These are phyloP conservation scores for Chlorella sp. DNA, from an alignment of 139 green algal species.

Conservation along the genomic window DNA sequence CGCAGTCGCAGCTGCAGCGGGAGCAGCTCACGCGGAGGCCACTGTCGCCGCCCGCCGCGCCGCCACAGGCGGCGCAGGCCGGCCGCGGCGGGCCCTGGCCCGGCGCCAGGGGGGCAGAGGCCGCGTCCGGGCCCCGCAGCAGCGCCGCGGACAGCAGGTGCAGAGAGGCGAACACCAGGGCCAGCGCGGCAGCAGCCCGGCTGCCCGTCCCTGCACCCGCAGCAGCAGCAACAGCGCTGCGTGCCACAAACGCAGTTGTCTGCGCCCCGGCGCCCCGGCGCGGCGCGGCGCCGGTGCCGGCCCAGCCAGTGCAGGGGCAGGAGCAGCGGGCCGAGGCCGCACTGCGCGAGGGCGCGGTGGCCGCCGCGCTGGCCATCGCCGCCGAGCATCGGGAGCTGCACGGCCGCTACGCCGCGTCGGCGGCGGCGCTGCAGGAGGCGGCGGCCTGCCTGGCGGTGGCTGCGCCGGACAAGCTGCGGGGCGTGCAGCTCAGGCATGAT, in stretches of 20 bases:
- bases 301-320: no score
- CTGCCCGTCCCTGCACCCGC: neutral
- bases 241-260: neutral
- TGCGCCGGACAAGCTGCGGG: neutral
- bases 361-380: neutral
- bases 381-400: constrained; percentile 14
- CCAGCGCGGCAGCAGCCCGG: neutral
- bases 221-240: no score
- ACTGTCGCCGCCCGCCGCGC: neutral
- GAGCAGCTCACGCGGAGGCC: no score
- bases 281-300: neutral
- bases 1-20: neutral
- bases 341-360: neutral
- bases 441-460: neutral
- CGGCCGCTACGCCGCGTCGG: neutral
- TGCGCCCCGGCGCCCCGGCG: neutral
- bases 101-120: neutral
- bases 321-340: neutral
- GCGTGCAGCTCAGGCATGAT: neutral
- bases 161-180: neutral
- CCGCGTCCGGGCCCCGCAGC: neutral
- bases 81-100: neutral
- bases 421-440: neutral
- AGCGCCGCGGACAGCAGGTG: neutral
- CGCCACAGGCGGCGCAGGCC: neutral